These are phyloP conservation scores for Tylopilus rubrobrunneus DNA, from an alignment of 768 basidiomycete species.

Conservation along the genomic window DNA sequence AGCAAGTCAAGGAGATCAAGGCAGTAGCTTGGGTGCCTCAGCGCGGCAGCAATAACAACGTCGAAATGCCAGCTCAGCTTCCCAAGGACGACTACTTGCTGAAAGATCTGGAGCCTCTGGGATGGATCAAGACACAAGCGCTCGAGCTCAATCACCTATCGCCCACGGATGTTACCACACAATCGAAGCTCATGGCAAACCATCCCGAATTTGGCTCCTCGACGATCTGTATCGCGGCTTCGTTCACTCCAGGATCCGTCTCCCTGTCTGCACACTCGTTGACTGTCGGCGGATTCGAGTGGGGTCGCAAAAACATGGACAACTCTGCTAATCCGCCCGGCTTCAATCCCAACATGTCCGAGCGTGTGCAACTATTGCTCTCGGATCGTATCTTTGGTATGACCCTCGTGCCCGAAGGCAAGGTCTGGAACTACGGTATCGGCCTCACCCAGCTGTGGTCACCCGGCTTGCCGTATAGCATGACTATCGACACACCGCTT, in stretches of 20 bases:
- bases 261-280: conserved; percentile 91
- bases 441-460: conserved; percentile 92
- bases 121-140: conserved; percentile 97
- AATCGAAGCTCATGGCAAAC: conserved; percentile 95
- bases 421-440: conserved; percentile 96
- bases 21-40: conserved; percentile 98
- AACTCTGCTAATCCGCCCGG: conserved; percentile 82
- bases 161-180: conserved; percentile 88
- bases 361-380: conserved; percentile 86
- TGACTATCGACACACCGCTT: conserved; percentile 89
- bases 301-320: conserved; percentile 93
- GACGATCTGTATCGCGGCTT: conserved; percentile 89
- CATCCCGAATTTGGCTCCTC: conserved; percentile 94
- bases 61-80: conserved; percentile 85
- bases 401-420: conserved; percentile 91
- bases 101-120: conserved; percentile 91
- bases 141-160: conserved; percentile 90
- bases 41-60: conserved; percentile 89
- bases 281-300: conserved; percentile 91
- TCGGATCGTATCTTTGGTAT: conserved; percentile 96
- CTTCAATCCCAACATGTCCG: conserved; percentile 99
- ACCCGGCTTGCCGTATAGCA: conserved; percentile 72
- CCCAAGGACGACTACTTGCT: conserved; percentile 94
- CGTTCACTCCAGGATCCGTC: conserved; percentile 97
- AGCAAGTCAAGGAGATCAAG: conserved; percentile 98